Percentiles rank a stretch among this genome's conserved stretches.
Evolutionary conservation across 371 early-diverging fungal species (phyloP).

Genomic region (Zopfochytrium polystomum): DNA sequence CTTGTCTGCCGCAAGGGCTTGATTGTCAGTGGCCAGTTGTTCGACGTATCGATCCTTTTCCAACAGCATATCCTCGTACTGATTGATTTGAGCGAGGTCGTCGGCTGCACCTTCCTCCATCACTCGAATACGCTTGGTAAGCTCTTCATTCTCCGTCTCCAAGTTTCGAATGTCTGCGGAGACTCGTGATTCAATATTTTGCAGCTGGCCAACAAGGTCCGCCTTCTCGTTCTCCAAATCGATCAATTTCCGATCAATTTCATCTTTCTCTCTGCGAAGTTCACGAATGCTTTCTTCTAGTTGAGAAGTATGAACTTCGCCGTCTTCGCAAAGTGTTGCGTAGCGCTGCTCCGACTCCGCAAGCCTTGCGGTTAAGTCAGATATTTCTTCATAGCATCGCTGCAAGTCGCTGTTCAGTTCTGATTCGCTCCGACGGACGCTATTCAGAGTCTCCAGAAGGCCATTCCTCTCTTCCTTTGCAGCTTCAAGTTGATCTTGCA

Average conservation of each 20-base stretch:
- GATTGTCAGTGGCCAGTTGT: conserved; percentile 11
- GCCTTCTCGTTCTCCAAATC: no score
- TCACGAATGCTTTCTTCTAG: conserved; percentile 16
- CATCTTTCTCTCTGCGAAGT: no score
- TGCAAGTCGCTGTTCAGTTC: conserved; percentile 8
- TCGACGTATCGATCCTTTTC: no score
- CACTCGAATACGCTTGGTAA: no score
- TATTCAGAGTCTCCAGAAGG: not conserved
- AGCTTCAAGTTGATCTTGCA: not conserved
- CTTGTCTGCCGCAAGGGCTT: conserved; percentile 6
- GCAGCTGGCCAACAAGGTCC: no score
- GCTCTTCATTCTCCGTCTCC: no score
- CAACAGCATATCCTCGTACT: no score
- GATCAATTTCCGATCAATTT: no score
- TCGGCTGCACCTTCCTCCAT: no score
- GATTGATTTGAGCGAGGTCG: no score
- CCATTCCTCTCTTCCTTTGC: not conserved
- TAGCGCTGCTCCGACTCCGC: conserved; percentile 20
- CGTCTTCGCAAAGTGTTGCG: conserved; percentile 27
- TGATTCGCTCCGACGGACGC: conserved; percentile 1
- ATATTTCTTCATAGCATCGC: conserved; percentile 11
- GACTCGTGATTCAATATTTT: no score
- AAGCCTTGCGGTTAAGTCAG: conserved; percentile 3
- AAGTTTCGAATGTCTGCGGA: no score
- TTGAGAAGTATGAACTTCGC: conserved; percentile 24